Evolutionary conservation across 2,329 filamentous ascomycete species (phyloP).

Genomic region (Didymellaceae sp.): DNA sequence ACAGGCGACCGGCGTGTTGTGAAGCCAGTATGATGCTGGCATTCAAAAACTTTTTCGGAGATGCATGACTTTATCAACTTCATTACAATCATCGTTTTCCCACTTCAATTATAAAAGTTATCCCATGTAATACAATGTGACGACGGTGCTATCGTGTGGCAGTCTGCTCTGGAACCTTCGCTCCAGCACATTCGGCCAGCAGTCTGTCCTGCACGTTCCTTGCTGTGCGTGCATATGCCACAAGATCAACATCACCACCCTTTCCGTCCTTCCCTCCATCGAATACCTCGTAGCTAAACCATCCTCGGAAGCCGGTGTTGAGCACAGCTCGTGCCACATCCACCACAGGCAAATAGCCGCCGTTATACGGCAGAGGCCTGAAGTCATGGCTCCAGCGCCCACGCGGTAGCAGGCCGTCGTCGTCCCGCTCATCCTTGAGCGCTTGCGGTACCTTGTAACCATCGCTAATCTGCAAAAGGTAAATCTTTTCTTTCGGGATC

Average conservation of each 20-base stretch:
- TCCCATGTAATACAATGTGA: not conserved
- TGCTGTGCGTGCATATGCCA: constrained; percentile 58
- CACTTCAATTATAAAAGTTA: not conserved
- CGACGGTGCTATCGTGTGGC: constrained; percentile 20
- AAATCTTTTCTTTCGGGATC: constrained; percentile 74
- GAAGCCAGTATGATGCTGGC: not conserved
- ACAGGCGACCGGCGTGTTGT: not conserved
- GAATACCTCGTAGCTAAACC: constrained; percentile 75
- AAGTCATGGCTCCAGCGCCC: constrained; percentile 75
- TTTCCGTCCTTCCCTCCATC: constrained; percentile 64
- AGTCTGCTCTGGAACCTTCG: constrained; percentile 21
- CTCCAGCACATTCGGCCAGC: constrained; percentile 39
- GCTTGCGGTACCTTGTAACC: constrained; percentile 69
- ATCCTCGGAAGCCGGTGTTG: constrained; percentile 69
- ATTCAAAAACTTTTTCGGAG: not conserved
- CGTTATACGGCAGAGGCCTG: constrained; percentile 71
- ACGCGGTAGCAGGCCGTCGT: constrained; percentile 64
- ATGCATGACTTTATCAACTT: not conserved
- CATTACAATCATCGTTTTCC: not conserved
- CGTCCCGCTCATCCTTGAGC: constrained; percentile 57
- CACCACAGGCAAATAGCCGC: constrained; percentile 72
- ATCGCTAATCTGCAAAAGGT: constrained; percentile 75
- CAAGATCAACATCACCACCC: constrained; percentile 59
- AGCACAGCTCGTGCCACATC: constrained; percentile 71
- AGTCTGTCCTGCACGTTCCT: constrained; percentile 56